phyloP scores from a whole-genome alignment of 176 grass and related monocot species.

The Oryza glaberrima region DNA sequence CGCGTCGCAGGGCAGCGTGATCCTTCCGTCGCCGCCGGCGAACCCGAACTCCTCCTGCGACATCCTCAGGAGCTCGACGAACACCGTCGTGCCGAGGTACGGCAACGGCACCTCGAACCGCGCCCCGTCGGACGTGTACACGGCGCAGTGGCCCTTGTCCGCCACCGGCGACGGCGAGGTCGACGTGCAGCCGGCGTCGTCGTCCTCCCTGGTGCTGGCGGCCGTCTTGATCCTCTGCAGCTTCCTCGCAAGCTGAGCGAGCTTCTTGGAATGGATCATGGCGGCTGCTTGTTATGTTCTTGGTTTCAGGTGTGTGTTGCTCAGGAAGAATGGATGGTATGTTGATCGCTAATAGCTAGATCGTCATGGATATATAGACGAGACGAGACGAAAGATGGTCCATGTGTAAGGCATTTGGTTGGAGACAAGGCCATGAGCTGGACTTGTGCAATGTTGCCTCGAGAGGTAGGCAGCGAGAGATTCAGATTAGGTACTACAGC shows the following conservation, averaged over 20 bases:
- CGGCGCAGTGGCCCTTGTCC: constrained; percentile 50
- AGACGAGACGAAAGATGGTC: neutral
- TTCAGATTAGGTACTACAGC: constrained; percentile 34
- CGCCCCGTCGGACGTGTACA: constrained; percentile 54
- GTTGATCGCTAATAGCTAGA: constrained; percentile 1
- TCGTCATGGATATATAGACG: constrained; percentile 17
- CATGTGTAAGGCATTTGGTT: constrained; percentile 15
- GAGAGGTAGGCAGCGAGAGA: constrained; percentile 33
- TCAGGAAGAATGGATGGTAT: neutral
- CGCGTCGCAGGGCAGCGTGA: constrained; percentile 61
- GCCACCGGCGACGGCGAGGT: constrained; percentile 1
- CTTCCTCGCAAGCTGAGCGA: constrained; percentile 53
- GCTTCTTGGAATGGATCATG: constrained; percentile 48
- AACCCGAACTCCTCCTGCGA: constrained; percentile 61
- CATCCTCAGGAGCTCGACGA: constrained; percentile 46
- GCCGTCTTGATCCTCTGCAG: constrained; percentile 43
- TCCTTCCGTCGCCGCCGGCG: constrained; percentile 27
- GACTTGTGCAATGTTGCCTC: constrained; percentile 7
- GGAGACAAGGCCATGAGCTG: constrained; percentile 48
- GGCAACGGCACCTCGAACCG: constrained; percentile 59
- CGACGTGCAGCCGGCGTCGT: constrained; percentile 23
- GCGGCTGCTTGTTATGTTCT: constrained; percentile 24
- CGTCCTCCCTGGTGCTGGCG: neutral
- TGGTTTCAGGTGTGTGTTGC: constrained; percentile 21
- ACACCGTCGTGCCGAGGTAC: constrained; percentile 47